These are phyloP conservation scores for Alternaria infectoria DNA, from an alignment of 2,329 filamentous ascomycete genomes.

Conservation along the genomic window DNA sequence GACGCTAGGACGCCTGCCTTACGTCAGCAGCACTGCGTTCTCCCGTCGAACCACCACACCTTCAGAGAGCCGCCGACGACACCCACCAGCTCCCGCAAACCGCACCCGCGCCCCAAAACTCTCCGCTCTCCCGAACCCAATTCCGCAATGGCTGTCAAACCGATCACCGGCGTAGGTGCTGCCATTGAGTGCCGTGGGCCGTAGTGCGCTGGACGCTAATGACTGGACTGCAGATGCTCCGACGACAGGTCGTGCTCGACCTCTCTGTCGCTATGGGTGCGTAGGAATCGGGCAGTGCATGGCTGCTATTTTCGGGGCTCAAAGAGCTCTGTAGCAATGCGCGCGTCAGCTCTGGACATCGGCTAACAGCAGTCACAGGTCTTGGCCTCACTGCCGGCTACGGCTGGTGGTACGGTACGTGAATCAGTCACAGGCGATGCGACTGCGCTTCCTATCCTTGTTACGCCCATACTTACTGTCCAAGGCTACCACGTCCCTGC, in stretches of 20 bases:
- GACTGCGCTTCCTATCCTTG: not conserved
- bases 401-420: constrained; percentile 71
- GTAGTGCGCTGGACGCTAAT: constrained; percentile 31
- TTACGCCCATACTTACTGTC: constrained; percentile 5
- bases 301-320: not conserved
- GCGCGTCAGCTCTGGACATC: constrained; percentile 15
- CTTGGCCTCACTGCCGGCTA: constrained; percentile 69
- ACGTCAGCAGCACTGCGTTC: constrained; percentile 13
- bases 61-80: constrained; percentile 33
- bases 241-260: constrained; percentile 69
- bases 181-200: constrained; percentile 37
- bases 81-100: constrained; percentile 37
- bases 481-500: constrained; percentile 69
- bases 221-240: constrained; percentile 63
- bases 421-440: constrained; percentile 13
- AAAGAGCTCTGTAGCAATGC: constrained; percentile 7
- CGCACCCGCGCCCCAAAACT: constrained; percentile 37
- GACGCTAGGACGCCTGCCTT: constrained; percentile 12
- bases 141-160: constrained; percentile 54
- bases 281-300: constrained; percentile 35
- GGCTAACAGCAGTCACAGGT: constrained; percentile 52
- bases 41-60: constrained; percentile 39
- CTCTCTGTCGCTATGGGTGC: constrained; percentile 70
- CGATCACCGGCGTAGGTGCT: constrained; percentile 58
- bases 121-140: constrained; percentile 33